A percentile compares a stretch with the other conserved stretches of the same genome.
Conservation (phyloP, 2,329 filamentous ascomycete genomes). For the Neonectria coccinea region DNA sequence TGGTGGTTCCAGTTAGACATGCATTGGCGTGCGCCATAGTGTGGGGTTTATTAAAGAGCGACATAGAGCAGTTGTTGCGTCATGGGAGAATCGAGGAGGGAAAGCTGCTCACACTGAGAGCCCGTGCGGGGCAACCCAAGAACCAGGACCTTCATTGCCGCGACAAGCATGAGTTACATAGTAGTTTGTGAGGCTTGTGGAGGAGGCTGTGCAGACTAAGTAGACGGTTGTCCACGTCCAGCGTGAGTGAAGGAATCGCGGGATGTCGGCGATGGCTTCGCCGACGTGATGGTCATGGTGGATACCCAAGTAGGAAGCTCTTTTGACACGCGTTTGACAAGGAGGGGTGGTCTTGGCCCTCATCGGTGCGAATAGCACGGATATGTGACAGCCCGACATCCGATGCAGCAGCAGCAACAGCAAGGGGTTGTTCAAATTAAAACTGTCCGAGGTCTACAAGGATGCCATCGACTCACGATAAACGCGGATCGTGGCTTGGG, state of each 20-base stretch:
- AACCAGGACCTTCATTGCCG: too few relatives aligned
- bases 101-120: constrained; percentile 9
- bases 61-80: not conserved
- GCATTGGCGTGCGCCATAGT: constrained; percentile 1
- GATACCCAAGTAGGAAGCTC: constrained; percentile 11
- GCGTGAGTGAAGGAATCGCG: not conserved
- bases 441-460: not conserved
- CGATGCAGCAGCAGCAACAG: not conserved
- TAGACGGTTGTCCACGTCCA: too few relatives aligned
- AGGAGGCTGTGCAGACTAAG: constrained; percentile 10
- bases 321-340: not conserved
- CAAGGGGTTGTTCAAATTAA: not conserved
- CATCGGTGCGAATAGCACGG: not conserved
- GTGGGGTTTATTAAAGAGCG: not conserved
- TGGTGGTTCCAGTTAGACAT: not conserved
- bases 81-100: not conserved
- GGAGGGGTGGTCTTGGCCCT: too few relatives aligned
- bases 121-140: constrained; percentile 6
- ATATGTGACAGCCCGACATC: not conserved
- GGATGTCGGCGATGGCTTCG: not conserved
- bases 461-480: constrained; percentile 3
- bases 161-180: not conserved
- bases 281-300: constrained; percentile 5
- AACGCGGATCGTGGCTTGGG: constrained; percentile 9
- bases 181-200: too few relatives aligned